Base-by-base conservation (phyloP, 2,329 filamentous ascomycete species). In the Botrytis cinerea region DNA sequence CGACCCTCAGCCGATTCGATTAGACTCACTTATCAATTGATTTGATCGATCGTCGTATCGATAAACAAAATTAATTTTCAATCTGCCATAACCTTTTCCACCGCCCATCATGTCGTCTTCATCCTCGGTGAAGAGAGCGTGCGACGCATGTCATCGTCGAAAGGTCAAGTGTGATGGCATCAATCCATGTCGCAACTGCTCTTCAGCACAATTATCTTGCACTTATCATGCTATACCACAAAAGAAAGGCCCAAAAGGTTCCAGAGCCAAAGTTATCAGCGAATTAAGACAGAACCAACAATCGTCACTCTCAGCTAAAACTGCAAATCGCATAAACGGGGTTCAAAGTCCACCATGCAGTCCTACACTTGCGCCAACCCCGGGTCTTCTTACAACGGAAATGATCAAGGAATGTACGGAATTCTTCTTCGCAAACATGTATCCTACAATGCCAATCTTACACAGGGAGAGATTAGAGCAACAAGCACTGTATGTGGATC, bases 211-310 rank as follows among this genome's bases (percentile, higher is more conserved):
- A 78, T 85, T 93, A 28, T 85, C 87, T 20, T 93, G 91, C 84
- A 93, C 91, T 45, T 93, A 93, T 85, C 90, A 92, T 83, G 89
- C 90, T 48, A 89, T 93, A 51, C 91, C 91, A 2, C 91, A 92
- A 83, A 93, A 93, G 84, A 93, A 93, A 81, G 91, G 91, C 1
- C 91, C 91, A 61, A 93, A 93, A 82, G 91, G 91, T 76, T 92
- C 90, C 46, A 85, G 91, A 75, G 92, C 92, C 69, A 93, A 93
- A 82, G 90, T 93, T 74, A 92, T 93, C 81, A 92, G 90, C 79
- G 91, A 93, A 79, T 81, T 93, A 75, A 87, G 91, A 76, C 90
- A 91, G 79, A 91, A 86, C 0, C 91, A 93, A 79, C 88, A 91
- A 80, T 90, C 88, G 28, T 90, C 88, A 74, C 86, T 91, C 35